Evolutionary conservation across 2,329 filamentous ascomycete species (phyloP), one percentile per base, ranked within the genome.

Genomic region (Beauveria caledonica): DNA sequence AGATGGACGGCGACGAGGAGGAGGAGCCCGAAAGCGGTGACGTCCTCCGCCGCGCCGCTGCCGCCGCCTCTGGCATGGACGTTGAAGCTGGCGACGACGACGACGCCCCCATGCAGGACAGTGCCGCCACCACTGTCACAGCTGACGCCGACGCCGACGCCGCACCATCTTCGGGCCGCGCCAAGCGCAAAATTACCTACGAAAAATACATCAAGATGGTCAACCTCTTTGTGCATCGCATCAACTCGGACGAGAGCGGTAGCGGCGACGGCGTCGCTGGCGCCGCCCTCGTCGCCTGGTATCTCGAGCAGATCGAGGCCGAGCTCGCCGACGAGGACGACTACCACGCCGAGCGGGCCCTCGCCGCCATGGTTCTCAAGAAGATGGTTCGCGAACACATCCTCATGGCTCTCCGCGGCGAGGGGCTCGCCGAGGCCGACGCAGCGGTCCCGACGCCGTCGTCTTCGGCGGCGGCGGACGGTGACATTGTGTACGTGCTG

Each of bases 331-430:
- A 79, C 46, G 87, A 95, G 72, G 91, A 96, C 60, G 90, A 92
- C 66, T 81, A 96, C 69, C 83, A 92, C 70, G 78, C 77, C 17
- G 92, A 97, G 76, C 83, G 85, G 70, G 78, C 78, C 3, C 76
- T 96, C 60, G 88, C 87, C 15, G 83, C 79, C 70, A 94, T 96
- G 82, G 93, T 99, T 58, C 76, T 99, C 66, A 96, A 90, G 81
- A 88, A 90, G 74, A 95, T 97, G 88, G 89, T 97, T 78, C 76
- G 92, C 75, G 92, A 95, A 66, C 92, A 96, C 66, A 92, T 95
- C 21, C 82, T 97, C 53, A 90, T 94, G 76, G 89, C 92, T 58
- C 86, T 92, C 36, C 80, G 85, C 46, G 88, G 81, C 52, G 79
- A 86, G 64, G 86, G 75, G 65, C 82, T 82, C 62, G 72, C 77